Evolutionary conservation across 257 asterid genomes (phyloP).

Genomic region (Solanum pinnatisectum): DNA sequence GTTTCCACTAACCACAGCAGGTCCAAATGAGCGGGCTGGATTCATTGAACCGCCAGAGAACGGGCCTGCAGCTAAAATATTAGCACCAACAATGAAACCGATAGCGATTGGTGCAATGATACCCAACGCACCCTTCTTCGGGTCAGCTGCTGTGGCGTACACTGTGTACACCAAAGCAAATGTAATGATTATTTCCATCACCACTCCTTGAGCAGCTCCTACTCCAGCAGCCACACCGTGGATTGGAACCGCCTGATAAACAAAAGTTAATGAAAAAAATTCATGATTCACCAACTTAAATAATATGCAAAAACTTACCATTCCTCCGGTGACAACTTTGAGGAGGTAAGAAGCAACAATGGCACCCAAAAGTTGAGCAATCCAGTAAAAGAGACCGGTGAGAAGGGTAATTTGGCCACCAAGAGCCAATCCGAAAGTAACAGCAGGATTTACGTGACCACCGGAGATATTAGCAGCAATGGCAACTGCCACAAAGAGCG

Average conservation of each 20-base stretch:
- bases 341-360: conserved; percentile 53
- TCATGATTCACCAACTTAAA: no score
- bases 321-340: conserved; percentile 70
- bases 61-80: conserved; percentile 49
- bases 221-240: conserved; percentile 31
- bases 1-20: conserved; percentile 32
- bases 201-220: conserved; percentile 39
- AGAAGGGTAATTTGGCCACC: conserved; percentile 84
- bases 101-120: conserved; percentile 49
- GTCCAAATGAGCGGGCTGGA: conserved; percentile 50
- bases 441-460: conserved; percentile 86
- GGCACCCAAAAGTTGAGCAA: conserved; percentile 78
- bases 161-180: conserved; percentile 51
- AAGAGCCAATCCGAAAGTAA: conserved; percentile 75
- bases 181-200: conserved; percentile 44
- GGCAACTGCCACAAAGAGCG: conserved; percentile 75
- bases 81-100: conserved; percentile 53
- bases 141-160: conserved; percentile 52
- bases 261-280: background rate
- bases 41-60: conserved; percentile 58
- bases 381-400: conserved; percentile 75
- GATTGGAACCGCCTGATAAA: conserved; percentile 31
- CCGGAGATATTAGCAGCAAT: conserved; percentile 88
- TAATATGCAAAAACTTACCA: conserved; percentile 26
- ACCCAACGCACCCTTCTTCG: conserved; percentile 51